Conservation (phyloP, 352 stramenopile genomes). For the Phytophthora capsici region DNA sequence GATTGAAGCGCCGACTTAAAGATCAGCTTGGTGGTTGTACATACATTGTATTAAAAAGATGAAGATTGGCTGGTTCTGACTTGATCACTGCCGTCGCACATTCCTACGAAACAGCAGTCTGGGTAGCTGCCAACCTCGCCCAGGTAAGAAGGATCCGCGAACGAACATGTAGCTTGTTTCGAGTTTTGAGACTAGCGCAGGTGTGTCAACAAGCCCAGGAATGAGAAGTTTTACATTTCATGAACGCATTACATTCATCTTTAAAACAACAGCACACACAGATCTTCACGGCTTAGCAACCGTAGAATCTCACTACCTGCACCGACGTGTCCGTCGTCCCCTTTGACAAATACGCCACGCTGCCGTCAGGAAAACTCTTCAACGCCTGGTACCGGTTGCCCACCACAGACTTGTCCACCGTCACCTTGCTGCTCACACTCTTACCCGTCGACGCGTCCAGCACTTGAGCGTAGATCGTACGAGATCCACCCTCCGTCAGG, state of each 20-base stretch:
- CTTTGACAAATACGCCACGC: constrained; percentile 57
- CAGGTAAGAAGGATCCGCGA: too few species aligned
- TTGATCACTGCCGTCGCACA: neutral
- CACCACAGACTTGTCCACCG: constrained; percentile 45
- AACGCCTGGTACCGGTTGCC: constrained; percentile 72
- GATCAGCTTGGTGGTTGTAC: neutral
- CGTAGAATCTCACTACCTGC: constrained; percentile 54
- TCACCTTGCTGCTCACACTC: constrained; percentile 49
- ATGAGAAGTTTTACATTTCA: too few species aligned
- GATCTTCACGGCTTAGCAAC: constrained; percentile 24
- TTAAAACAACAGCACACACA: too few species aligned
- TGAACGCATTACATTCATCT: too few species aligned
- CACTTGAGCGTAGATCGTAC: constrained; percentile 59
- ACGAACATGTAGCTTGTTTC: too few species aligned
- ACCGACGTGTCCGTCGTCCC: constrained; percentile 43
- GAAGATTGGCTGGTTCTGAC: neutral
- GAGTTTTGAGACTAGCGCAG: too few species aligned
- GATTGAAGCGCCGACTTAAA: neutral
- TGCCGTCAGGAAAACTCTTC: constrained; percentile 54
- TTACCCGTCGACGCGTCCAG: constrained; percentile 43
- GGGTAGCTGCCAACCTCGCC: too few species aligned
- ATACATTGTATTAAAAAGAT: too few species aligned
- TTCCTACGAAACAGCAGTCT: neutral
- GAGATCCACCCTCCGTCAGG: constrained; percentile 22
- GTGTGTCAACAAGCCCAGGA: too few species aligned